Conservation (phyloP, 2,329 filamentous ascomycete genomes). For the Penicillium sumatraense region DNA sequence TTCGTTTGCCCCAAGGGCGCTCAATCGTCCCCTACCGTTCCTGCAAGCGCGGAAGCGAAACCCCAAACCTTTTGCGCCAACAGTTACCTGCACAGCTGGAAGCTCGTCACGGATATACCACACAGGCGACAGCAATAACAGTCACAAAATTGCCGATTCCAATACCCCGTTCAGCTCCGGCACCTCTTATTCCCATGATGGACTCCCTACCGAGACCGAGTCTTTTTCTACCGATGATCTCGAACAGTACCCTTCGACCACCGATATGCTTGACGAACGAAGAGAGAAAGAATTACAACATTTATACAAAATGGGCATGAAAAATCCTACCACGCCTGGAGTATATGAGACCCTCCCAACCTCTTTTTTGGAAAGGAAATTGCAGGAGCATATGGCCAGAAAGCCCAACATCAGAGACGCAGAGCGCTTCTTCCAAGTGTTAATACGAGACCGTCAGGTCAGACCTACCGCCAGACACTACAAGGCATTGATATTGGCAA, state of each 20-base stretch:
- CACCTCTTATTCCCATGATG: neutral
- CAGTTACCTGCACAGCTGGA: conserved; percentile 9
- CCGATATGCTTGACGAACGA: conserved; percentile 1
- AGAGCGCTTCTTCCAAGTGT: conserved; percentile 39
- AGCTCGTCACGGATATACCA: conserved; percentile 21
- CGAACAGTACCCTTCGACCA: neutral
- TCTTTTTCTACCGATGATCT: neutral
- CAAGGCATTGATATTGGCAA: conserved; percentile 74
- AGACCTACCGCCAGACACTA: conserved; percentile 57
- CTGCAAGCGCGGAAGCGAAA: conserved; percentile 15
- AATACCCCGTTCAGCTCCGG: neutral
- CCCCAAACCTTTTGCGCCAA: conserved; percentile 2
- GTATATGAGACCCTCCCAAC: neutral
- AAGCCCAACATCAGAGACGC: conserved; percentile 31
- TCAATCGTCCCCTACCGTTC: conserved; percentile 20
- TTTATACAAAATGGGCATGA: neutral
- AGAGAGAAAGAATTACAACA: neutral
- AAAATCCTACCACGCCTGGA: neutral
- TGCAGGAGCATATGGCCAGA: conserved; percentile 31
- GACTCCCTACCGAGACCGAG: neutral
- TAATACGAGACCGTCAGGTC: conserved; percentile 44
- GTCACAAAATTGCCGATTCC: neutral
- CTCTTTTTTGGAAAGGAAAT: conserved; percentile 32
- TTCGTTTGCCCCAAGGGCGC: conserved; percentile 31
- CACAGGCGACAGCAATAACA: neutral